Percentiles rank a stretch among this genome's conserved stretches.
phyloP scores from a whole-genome alignment of 31 red algal genomes.

The Asparagopsis taxiformis region DNA sequence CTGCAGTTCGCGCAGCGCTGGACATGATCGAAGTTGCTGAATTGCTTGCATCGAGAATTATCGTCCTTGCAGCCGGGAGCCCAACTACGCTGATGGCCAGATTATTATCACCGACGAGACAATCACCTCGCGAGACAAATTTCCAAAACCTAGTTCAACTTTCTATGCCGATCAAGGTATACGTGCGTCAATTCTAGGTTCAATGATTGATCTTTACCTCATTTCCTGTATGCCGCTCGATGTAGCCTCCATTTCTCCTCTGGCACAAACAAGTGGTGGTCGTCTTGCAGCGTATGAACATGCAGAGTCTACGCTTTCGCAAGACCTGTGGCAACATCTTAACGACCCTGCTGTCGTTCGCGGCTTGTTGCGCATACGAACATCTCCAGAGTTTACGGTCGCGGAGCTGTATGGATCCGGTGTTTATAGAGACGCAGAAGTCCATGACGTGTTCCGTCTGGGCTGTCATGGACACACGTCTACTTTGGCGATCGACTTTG shows the following conservation, averaged over 20 bases:
- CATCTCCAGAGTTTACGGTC: conserved; percentile 6
- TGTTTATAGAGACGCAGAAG: conserved; percentile 46
- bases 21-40: conserved; percentile 54
- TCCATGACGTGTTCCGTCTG: conserved; percentile 47
- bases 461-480: conserved; percentile 56
- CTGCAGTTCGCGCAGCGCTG: conserved; percentile 32
- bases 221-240: conserved; percentile 17
- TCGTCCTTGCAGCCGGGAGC: conserved; percentile 48
- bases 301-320: conserved; percentile 9
- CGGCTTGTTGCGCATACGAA: conserved; percentile 39
- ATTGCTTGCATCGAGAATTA: conserved; percentile 29
- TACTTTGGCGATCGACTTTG: conserved; percentile 52
- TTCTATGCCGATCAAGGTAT: conserved; percentile 50
- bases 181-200: conserved; percentile 39
- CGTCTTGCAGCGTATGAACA: conserved; percentile 24
- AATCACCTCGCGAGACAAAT: not conserved
- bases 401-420: conserved; percentile 47
- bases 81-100: conserved; percentile 39
- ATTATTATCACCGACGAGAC: not conserved
- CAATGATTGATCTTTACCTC: conserved; percentile 62
- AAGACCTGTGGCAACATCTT: conserved; percentile 71
- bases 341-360: conserved; percentile 64
- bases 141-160: conserved; percentile 8
- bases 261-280: conserved; percentile 56
- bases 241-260: conserved; percentile 41